Base-by-base conservation (phyloP, 768 basidiomycete genomes). In the Kwoniella dejecticola region DNA sequence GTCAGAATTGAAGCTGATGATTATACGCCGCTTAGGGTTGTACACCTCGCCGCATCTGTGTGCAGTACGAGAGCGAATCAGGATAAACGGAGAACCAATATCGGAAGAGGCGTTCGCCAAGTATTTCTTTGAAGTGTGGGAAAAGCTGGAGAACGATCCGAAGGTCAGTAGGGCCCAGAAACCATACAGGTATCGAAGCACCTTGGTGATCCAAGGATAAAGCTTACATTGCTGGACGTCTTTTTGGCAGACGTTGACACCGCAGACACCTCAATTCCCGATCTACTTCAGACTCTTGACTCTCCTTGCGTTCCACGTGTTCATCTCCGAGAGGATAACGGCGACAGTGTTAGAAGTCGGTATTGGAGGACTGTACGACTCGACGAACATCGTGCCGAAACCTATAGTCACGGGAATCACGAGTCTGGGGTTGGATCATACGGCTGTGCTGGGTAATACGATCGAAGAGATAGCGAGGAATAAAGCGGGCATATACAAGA, bases 1-100 rank as follows among this genome's bases (percentile, higher is more conserved):
- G n/a, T n/a, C n/a, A n/a, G n/a, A n/a, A n/a, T 38, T 8, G 36
- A 38, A 13, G 41, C 41, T 42, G 15, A 30, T 59, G 17, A 40
- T 1, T 12, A 41, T 0, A n/a, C 12, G n/a, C 7, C 19, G 45
- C 7, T 11, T 61, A 95, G 93, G 96, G 6, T 82, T 99, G 10
- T 99, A 95, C 79, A 97, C 93, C 5, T 97, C 95, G 2, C 96
- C 96, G 0, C 96, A 99, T 77, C 84, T 99, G 40, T 88, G 96
- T 44, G 91, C 92, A 19, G 96, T 97, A 23, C 85, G 96, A 24
- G 96, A 99, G 80, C 84, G 96, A 38, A 95, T 99, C 72, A 85
- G 96, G 46, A 86, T 99, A 71, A 91, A 96, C 76, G 94, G 95
- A 3, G 82, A 81, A 17, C 95, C 96, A 0, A 80, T 99, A 59